Evolutionary conservation across 2,329 filamentous ascomycete species (phyloP), one percentile per base, ranked within the genome.

Genomic region (Camillea tinctor): DNA sequence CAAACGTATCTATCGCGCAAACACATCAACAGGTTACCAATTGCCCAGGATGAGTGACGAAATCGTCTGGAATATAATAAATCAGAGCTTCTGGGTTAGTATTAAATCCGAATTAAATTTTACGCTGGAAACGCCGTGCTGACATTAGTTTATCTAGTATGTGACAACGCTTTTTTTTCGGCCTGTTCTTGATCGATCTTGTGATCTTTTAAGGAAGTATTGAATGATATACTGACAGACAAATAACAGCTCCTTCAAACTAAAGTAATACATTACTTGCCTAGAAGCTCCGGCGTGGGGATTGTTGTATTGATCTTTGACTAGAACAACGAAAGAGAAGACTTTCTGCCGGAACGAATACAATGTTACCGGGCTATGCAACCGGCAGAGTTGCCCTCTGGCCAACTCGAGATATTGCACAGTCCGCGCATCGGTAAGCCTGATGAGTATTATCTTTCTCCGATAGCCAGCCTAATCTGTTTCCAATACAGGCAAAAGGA

Each of bases 301-400:
- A n/a, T n/a, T 44, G 36, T n/a, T 44, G 11, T 44, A 54, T 72
- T 79, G 66, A 80, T 66, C 55, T 59, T 26, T 40, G 7, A 21
- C 22, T 71, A 92, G 87, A 80, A 92, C 89, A 20, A 91, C 91
- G 22, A 96, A 94, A 77, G 85, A 89, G 60, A 89, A 95, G 76
- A 97, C 88, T 71, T 99, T 98, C 78, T 99, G 95, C 78, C 89
- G 94, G 75, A 97, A 97, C 78, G 93, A 94, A 78, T 90, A 93
- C 83, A 96, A 96, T 74, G 89, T 93, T 55, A 79, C 76, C 50
- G 78, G 78, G 60, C 69, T 79, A 54, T 79, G 77, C 71, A 78
- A 77, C 73, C 85, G 92, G 60, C 92, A 97, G 76, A 69, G 67
- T 58, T 73, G 71, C 48, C 71, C 71, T 23, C 68, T 73, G 23